phyloP scores from a whole-genome alignment of 2,329 filamentous ascomycete species.

The Geoglossum cookeanum region DNA sequence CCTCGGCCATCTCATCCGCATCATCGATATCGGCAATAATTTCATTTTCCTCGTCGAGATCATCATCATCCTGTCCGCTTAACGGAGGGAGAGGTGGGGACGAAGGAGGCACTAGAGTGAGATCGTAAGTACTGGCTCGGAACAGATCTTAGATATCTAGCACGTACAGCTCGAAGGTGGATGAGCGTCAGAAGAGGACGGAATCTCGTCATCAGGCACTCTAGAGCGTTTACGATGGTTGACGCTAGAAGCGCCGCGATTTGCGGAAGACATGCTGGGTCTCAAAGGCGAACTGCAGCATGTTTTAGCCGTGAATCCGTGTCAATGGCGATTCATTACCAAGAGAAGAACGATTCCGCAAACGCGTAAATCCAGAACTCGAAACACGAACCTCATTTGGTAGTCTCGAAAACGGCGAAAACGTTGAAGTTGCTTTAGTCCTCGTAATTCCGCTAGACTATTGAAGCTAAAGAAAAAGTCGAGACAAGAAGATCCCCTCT shows the following conservation, averaged over 20 bases:
- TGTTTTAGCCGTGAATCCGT: not conserved
- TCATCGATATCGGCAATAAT: conserved; percentile 45
- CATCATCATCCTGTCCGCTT: conserved; percentile 48
- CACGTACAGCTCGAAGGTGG: conserved; percentile 43
- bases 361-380: not conserved
- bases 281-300: conserved; percentile 57
- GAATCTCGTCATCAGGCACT: conserved; percentile 42
- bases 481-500: not conserved
- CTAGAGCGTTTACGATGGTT: conserved; percentile 42
- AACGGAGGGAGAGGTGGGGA: conserved; percentile 46
- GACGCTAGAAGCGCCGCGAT: conserved; percentile 42
- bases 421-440: not conserved
- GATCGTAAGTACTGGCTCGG: conserved; percentile 35
- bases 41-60: conserved; percentile 51
- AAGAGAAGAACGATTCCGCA: not conserved
- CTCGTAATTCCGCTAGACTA: not conserved
- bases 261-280: conserved; percentile 64
- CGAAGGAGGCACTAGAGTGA: conserved; percentile 15
- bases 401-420: not conserved
- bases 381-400: conserved; percentile 12
- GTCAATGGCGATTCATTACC: not conserved
- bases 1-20: conserved; percentile 48
- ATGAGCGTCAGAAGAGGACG: conserved; percentile 34
- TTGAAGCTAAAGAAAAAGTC: not conserved
- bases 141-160: conserved; percentile 34